Evolutionary conservation across 495 filamentous ascomycete genomes (phyloP).

Genomic region (Aspergillus mulundensis): DNA sequence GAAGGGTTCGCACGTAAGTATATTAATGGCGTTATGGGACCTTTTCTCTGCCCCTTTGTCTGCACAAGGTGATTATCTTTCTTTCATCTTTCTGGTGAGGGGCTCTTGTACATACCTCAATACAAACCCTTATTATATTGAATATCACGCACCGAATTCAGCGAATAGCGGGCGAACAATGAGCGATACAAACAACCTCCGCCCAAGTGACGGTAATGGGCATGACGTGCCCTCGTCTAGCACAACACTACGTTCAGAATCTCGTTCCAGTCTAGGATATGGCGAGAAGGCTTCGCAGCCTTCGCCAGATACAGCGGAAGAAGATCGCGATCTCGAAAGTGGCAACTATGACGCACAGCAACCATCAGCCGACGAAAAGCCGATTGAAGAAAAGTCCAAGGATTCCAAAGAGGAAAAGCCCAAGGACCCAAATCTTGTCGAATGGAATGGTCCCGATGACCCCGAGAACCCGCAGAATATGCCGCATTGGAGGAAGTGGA

Average conservation of each 20-base stretch:
- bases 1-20: background rate
- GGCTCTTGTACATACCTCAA: background rate
- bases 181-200: background rate
- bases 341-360: background rate
- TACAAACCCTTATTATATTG: background rate
- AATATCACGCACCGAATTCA: background rate
- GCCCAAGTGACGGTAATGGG: background rate
- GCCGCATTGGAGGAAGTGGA: constrained; percentile 58
- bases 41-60: background rate
- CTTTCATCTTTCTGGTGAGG: background rate
- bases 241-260: constrained; percentile 15
- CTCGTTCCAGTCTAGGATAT: constrained; percentile 4
- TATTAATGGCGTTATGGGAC: constrained; percentile 3
- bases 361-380: background rate
- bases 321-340: constrained; percentile 7
- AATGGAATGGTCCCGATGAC: constrained; percentile 52
- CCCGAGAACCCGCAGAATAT: constrained; percentile 73
- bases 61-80: background rate
- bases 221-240: constrained; percentile 9
- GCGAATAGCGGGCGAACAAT: background rate
- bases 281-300: constrained; percentile 6
- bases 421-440: constrained; percentile 36
- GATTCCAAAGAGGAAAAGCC: constrained; percentile 1
- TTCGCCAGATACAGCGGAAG: constrained; percentile 6
- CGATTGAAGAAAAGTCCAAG: constrained; percentile 23